phyloP scores from a whole-genome alignment of 2,329 filamentous ascomycete genomes.

The Byssothecium circinans region DNA sequence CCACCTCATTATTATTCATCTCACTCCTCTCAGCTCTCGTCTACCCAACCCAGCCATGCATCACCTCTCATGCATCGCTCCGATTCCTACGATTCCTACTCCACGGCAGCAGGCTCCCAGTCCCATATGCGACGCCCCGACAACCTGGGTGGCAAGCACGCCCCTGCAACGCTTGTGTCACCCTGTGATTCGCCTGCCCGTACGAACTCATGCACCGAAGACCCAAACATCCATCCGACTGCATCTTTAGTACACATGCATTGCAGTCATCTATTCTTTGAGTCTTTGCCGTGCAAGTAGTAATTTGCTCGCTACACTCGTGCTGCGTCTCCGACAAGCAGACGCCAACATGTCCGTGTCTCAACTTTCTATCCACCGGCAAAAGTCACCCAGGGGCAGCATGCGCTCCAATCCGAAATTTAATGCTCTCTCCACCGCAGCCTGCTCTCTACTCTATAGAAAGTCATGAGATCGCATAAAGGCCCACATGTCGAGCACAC shows the following conservation, averaged over 20 bases:
- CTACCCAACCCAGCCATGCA: neutral
- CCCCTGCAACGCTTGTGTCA: constrained; percentile 21
- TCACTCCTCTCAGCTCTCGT: neutral
- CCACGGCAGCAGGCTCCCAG: constrained; percentile 13
- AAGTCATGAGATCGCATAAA: neutral
- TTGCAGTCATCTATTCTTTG: neutral
- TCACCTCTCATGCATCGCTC: neutral
- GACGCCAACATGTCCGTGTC: neutral
- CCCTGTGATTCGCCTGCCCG: constrained; percentile 15
- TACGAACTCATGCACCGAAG: neutral
- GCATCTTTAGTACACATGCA: neutral
- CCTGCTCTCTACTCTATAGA: neutral
- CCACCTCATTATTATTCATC: too few species aligned
- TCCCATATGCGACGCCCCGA: constrained; percentile 15
- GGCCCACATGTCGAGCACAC: neutral
- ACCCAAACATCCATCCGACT: neutral
- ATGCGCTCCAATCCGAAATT: neutral
- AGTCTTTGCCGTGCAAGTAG: too few species aligned
- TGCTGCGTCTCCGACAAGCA: neutral
- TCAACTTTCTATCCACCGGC: constrained; percentile 5
- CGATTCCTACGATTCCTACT: constrained; percentile 12
- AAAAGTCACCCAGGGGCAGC: constrained; percentile 1
- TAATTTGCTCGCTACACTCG: too few species aligned
- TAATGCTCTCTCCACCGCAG: neutral
- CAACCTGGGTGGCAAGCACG: constrained; percentile 23